Evolutionary conservation across 345 rosid genomes (phyloP), one percentile per base, ranked within the genome.

Genomic region (Lepidium sativum): DNA sequence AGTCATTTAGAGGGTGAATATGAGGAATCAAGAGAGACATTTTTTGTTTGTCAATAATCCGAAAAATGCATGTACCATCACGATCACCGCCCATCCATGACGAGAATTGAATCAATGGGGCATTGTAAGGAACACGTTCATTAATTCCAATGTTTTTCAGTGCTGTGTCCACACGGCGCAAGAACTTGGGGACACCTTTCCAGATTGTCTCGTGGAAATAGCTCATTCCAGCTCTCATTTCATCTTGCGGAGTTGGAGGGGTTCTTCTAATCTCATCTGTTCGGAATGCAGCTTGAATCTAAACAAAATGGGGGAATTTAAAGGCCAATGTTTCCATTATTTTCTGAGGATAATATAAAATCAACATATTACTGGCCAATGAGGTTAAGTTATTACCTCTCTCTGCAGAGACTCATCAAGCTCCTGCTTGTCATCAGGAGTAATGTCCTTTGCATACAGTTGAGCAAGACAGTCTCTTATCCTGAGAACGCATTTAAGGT

Each of bases 11-110:
- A 38, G 23, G 17, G 5, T 27, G 64, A 57, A 4, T 17, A 41
- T 34, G 6, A 47, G 14, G 29, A 55, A 66, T 49, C 15, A 49
- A 41, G 18, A 49, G 43, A 32, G 55, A 39, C 23, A 49, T 43
- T 57, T 6, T 37, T 57, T 6, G 6, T 2, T 31, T 16, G 12
- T 13, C 7, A 37, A 37, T 40, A 32, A 41, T 44, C 15, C 8
- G 2, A 25, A 33, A 47, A 18, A 32, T 0, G 23, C 4, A 0
- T 38, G 15, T 79, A 94, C 99, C 99, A 78, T 95, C 99, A 62
- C 97, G 99, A 72, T 95, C 97, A 42, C 99, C 99, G 17, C 99
- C 99, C 99, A 95, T 94, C 99, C 97, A 95, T 14, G 99, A 95
- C 56, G 99, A 91, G 78, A 95, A 95, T 52, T 95, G 99, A 67